Evolutionary conservation across 2,329 filamentous ascomycete species (phyloP), one percentile per base, ranked within the genome.

Genomic region (Monosporascus sp.): DNA sequence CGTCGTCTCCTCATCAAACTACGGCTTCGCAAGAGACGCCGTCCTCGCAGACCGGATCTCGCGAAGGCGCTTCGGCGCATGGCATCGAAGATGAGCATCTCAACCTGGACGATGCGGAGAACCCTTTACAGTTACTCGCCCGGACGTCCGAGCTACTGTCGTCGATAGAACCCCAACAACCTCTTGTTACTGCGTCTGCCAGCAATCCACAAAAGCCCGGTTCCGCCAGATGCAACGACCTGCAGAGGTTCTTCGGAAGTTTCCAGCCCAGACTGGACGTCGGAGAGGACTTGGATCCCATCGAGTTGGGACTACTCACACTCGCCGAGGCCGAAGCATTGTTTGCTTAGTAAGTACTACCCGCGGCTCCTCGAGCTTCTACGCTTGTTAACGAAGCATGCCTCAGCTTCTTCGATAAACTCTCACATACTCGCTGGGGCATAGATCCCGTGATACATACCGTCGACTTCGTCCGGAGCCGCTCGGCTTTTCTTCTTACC

Each of bases 401-500:
- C 15, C 26, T 37, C 51, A 88, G 85, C 62, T 90, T 89, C 60
- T 83, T 88, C 62, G 76, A 84, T 24, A 85, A 86, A 49, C 77
- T 90, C 5, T 82, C 86, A 2, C 87, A 90, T 65, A 90, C 87
- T 0, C 73, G 87, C 65, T 90, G 87, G 87, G 87, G 87, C 0
- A 79, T 89, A 8, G 87, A 89, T 59, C 84, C 85, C 1, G 66
- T 79, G 15, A 72, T 89, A 5, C 87, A 89, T 61, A 88, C 81
- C 0, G 74, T 82, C 18, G 69, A 76, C 1, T 90, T 88, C 60
- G 84, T 87, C 3, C 82, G 85, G 17, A 77, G 78, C 2, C 81
- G 85, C 48, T 90, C 87, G 0, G 79, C 85, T 1, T 89, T 89
- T 63, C 73, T 90, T 2, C 85, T 88, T 61, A 89, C 87, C 0